Base-by-base conservation (phyloP, 441 rosid genomes). In the Biscutella laevigata region DNA sequence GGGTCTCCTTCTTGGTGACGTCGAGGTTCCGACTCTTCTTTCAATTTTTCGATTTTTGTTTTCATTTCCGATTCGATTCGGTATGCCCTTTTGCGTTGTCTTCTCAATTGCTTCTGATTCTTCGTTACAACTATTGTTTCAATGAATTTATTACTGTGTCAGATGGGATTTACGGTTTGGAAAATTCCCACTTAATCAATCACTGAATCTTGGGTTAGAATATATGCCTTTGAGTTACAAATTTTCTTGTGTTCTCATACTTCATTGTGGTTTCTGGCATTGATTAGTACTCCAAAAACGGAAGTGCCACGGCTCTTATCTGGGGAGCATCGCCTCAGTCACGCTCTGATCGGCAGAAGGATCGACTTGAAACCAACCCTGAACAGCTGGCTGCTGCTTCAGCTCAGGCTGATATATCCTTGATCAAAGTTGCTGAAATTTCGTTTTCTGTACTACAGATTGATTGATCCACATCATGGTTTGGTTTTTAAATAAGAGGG, bases 321-420 rank as follows among this genome's bases (percentile, higher is more conserved):
- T 91, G 98, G 98, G 98, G 96, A 59, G 98, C 98, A 17, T 87
- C 98, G 5, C 98, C 98, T 49, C 98, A 91, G 71, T 73, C 95
- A 60, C 74, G 98, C 44, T 91, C 98, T 53, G 98, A 91, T 77
- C 67, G 98, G 51, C 83, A 81, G 58, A 91, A 87, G 70, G 96
- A 91, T 66, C 76, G 98, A 55, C 96, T 91, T 0, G 98, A 91
- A 77, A 88, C 96, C 46, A 91, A 83, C 66, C 98, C 98, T 17
- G 98, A 91, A 70, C 98, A 83, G 68, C 64, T 91, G 71, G 95
- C 98, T 70, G 98, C 98, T 70, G 98, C 98, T 34, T 87, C 98
- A 17, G 96, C 95, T 10, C 88, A 76, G 69, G 96, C 96, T 34
- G 98, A 91, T 68, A 91, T 88, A 91, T 91, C 98, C 98, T 86